These are phyloP conservation scores for Aphanomyces stellatus DNA, from an alignment of 352 stramenopile genomes.

Conservation along the genomic window DNA sequence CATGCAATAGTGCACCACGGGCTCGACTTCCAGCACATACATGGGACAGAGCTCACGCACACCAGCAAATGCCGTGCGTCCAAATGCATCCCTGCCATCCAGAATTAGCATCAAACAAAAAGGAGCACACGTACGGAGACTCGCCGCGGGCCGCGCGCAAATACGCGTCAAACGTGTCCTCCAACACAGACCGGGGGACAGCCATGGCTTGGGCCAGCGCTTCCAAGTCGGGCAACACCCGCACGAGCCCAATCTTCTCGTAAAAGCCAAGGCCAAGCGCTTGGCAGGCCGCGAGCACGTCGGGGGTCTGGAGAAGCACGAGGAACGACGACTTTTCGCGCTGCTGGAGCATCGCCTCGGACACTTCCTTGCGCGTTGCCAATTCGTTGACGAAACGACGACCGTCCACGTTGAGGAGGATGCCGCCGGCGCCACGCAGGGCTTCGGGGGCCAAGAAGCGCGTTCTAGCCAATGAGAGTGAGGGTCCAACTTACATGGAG, in stretches of 20 bases:
- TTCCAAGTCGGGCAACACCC: slow-evolving; percentile 36
- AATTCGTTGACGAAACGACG: slow-evolving; percentile 87
- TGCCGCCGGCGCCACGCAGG: slow-evolving; percentile 80
- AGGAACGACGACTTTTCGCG: slow-evolving; percentile 46
- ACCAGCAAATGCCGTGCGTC: slow-evolving; percentile 71
- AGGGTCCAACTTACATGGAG: too few species aligned
- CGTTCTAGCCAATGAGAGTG: too few species aligned
- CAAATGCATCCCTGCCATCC: slow-evolving; percentile 59
- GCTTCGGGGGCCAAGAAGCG: slow-evolving; percentile 84
- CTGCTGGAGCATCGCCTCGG: slow-evolving; percentile 52
- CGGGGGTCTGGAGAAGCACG: slow-evolving; percentile 50
- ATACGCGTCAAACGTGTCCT: slow-evolving; percentile 53
- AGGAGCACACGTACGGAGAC: slow-evolving; percentile 2
- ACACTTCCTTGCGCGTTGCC: slow-evolving; percentile 67
- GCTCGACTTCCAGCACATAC: slow-evolving; percentile 69
- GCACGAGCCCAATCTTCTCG: slow-evolving; percentile 71
- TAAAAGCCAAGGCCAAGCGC: slow-evolving; percentile 49
- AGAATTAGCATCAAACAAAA: too few species aligned
- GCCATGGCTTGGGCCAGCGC: slow-evolving; percentile 43
- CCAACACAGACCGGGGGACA: slow-evolving; percentile 29
- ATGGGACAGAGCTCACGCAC: slow-evolving; percentile 55
- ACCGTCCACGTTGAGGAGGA: slow-evolving; percentile 79
- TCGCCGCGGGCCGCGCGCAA: slow-evolving; percentile 27
- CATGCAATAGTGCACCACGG: slow-evolving; percentile 78
- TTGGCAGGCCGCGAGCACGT: slow-evolving; percentile 41